phyloP scores from a whole-genome alignment of 257 asterid genomes.

The Lithospermum erythrorhizon region DNA sequence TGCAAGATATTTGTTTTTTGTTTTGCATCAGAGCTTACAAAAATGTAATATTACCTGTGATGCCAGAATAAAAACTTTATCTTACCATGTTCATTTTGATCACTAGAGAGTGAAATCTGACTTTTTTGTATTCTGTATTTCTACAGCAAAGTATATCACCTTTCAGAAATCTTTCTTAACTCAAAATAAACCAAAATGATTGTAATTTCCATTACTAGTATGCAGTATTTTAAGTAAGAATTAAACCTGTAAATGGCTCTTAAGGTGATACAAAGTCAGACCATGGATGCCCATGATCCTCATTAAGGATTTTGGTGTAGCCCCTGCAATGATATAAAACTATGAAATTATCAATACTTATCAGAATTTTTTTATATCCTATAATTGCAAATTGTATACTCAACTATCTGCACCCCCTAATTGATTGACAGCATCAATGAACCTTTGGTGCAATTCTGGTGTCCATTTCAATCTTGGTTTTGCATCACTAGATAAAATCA shows the following conservation, averaged over 20 bases:
- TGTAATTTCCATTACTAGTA: not conserved
- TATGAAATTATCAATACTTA: not conserved
- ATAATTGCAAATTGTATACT: no score
- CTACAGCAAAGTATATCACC: conserved; percentile 26
- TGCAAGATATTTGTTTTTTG: conserved; percentile 13
- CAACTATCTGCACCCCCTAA: conserved; percentile 86
- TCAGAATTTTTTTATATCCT: not conserved
- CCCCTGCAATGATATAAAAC: conserved; percentile 44
- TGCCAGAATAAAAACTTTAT: not conserved
- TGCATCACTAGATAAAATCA: conserved; percentile 72
- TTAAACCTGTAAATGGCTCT: conserved; percentile 85
- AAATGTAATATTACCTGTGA: not conserved
- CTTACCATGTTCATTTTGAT: conserved; percentile 29
- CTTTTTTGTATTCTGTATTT: conserved; percentile 72
- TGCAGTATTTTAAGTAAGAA: not conserved
- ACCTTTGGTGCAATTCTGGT: conserved; percentile 60
- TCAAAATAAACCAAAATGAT: not conserved
- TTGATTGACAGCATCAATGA: conserved; percentile 53
- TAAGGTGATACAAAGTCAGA: conserved; percentile 84
- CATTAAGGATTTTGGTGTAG: conserved; percentile 93
- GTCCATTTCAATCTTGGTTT: conserved; percentile 92
- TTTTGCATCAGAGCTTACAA: conserved; percentile 4
- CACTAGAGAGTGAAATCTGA: conserved; percentile 36
- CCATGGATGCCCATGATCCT: conserved; percentile 85
- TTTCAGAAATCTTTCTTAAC: not conserved